phyloP scores from a whole-genome alignment of 148 eudicot genomes.

The Polygonum aviculare region DNA sequence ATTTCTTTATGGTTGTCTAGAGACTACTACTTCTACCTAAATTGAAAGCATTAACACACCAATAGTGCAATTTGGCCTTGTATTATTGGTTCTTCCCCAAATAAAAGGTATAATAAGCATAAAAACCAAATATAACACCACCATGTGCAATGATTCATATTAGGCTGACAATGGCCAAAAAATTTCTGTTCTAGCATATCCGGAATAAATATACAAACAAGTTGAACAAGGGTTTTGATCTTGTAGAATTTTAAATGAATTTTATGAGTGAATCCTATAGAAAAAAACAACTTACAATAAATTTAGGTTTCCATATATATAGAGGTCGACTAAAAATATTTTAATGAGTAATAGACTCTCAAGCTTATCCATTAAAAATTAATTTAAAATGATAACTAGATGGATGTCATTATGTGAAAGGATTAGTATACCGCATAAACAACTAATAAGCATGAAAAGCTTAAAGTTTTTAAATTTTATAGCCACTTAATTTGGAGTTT shows the following conservation, averaged over 20 bases:
- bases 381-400: no score
- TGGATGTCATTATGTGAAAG: no score
- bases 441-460: not conserved
- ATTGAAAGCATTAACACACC: not conserved
- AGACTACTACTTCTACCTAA: not conserved
- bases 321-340: no score
- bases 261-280: no score
- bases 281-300: no score
- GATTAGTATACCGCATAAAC: not conserved
- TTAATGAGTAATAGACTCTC: no score
- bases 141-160: not conserved
- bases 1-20: not conserved
- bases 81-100: not conserved
- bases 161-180: not conserved
- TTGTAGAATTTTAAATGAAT: no score
- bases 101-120: not conserved
- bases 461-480: not conserved
- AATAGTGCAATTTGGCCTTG: not conserved
- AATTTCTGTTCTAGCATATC: not conserved
- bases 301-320: no score
- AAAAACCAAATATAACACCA: not conserved
- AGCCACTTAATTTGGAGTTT: not conserved
- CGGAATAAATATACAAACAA: not conserved
- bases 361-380: no score
- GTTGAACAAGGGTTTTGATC: not conserved